These are phyloP conservation scores for Trypanosoma congolense DNA, from an alignment of 208 protist species.

Conservation along the genomic window DNA sequence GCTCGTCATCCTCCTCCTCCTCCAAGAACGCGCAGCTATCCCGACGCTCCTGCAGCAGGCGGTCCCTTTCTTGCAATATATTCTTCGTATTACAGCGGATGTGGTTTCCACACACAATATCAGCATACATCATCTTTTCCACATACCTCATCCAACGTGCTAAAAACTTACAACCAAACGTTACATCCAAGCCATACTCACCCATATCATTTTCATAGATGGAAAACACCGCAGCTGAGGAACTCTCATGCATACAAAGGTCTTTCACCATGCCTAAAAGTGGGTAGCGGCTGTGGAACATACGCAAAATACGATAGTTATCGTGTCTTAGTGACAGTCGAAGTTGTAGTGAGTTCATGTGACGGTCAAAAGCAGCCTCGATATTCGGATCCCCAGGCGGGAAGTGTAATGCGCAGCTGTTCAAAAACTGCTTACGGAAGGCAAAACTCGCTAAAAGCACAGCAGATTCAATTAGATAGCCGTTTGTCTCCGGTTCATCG, in stretches of 20 bases:
- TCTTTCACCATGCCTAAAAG: conserved; percentile 72
- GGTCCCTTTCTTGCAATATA: conserved; percentile 39
- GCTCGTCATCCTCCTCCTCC: conserved; percentile 64
- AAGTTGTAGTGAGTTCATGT: conserved; percentile 73
- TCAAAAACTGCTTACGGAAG: conserved; percentile 83
- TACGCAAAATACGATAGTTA: conserved; percentile 44
- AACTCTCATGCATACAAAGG: conserved; percentile 24
- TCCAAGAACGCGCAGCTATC: conserved; percentile 58
- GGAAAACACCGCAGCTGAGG: conserved; percentile 15
- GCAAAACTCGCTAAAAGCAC: conserved; percentile 72
- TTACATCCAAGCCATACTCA: conserved; percentile 57
- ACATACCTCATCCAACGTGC: conserved; percentile 73
- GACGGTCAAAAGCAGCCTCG: conserved; percentile 65
- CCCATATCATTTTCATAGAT: conserved; percentile 22
- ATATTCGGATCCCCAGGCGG: conserved; percentile 43
- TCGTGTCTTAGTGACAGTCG: conserved; percentile 40
- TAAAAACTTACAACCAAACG: conserved; percentile 57
- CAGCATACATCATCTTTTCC: conserved; percentile 57
- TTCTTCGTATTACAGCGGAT: conserved; percentile 35
- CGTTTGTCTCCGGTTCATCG: conserved; percentile 45
- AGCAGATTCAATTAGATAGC: conserved; percentile 58
- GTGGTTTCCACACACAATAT: conserved; percentile 63
- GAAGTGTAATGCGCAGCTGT: conserved; percentile 60
- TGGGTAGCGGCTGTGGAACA: conserved; percentile 66
- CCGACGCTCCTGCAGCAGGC: conserved; percentile 72